A percentile compares a stretch with the other conserved stretches of the same genome.
Evolutionary conservation across 768 basidiomycete species (phyloP).

Genomic region (Tricholoma furcatifolium): DNA sequence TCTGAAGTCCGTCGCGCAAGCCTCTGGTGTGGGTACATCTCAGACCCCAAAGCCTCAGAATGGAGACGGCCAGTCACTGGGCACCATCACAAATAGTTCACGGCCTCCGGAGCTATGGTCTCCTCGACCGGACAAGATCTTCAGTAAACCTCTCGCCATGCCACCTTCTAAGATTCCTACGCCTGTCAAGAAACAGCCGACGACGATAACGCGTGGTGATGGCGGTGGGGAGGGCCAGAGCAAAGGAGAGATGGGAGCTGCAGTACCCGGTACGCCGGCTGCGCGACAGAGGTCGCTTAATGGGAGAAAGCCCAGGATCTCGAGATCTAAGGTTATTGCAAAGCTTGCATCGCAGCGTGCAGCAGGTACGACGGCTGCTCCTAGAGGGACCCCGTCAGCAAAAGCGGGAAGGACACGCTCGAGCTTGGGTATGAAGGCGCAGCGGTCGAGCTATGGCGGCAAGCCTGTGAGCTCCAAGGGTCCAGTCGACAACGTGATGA

Average conservation of each 20-base stretch:
- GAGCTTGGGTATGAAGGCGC: conserved; percentile 47
- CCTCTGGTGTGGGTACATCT: neutral
- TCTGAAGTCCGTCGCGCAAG: conserved; percentile 10
- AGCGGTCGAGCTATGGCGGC: conserved; percentile 38
- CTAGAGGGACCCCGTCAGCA: conserved; percentile 19
- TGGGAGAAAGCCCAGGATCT: conserved; percentile 72
- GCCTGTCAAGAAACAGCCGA: conserved; percentile 28
- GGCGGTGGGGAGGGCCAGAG: neutral
- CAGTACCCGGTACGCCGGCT: neutral
- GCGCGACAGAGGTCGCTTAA: conserved; percentile 31
- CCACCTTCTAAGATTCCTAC: conserved; percentile 39
- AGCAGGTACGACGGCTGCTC: conserved; percentile 24
- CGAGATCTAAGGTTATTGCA: conserved; percentile 78
- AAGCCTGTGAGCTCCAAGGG: conserved; percentile 28
- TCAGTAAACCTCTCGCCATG: conserved; percentile 49
- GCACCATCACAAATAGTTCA: conserved; percentile 36
- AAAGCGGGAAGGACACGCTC: conserved; percentile 40
- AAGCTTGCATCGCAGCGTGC: conserved; percentile 72
- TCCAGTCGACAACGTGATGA: conserved; percentile 37
- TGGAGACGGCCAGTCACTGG: conserved; percentile 1
- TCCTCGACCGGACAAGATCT: conserved; percentile 37
- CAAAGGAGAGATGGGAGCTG: neutral
- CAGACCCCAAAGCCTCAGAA: neutral
- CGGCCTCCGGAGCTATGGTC: conserved; percentile 23
- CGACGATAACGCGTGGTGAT: neutral